phyloP scores from a whole-genome alignment of 2,329 filamentous ascomycete genomes.

The Arthrobotrys sinensis region DNA sequence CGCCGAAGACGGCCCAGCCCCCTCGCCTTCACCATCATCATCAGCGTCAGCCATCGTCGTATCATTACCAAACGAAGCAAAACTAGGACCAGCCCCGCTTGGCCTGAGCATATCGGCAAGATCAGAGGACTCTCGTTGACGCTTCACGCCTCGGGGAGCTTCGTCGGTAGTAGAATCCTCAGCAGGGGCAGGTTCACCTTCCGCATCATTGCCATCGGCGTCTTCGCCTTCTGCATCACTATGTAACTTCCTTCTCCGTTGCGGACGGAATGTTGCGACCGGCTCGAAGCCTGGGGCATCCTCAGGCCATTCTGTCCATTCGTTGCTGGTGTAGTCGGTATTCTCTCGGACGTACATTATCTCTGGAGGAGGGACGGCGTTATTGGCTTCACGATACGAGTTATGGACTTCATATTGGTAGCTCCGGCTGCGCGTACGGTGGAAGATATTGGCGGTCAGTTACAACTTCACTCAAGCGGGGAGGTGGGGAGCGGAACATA shows the following conservation, averaged over 20 bases:
- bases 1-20: conserved; percentile 12
- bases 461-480: background rate
- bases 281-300: conserved; percentile 37
- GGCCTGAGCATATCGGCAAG: conserved; percentile 21
- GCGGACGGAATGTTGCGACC: conserved; percentile 48
- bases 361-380: conserved; percentile 27
- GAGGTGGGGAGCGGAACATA: conserved; percentile 16
- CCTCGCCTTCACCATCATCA: conserved; percentile 2
- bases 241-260: background rate
- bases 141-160: conserved; percentile 42
- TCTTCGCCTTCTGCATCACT: conserved; percentile 21
- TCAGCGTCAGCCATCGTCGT: conserved; percentile 48
- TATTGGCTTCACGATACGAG: conserved; percentile 52
- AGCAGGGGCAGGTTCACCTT: conserved; percentile 35
- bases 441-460: conserved; percentile 19
- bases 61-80: conserved; percentile 35
- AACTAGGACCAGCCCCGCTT: background rate
- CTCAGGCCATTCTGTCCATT: conserved; percentile 56
- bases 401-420: conserved; percentile 57
- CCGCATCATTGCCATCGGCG: conserved; percentile 6
- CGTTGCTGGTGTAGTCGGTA: conserved; percentile 30
- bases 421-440: conserved; percentile 32
- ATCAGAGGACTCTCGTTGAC: conserved; percentile 44
- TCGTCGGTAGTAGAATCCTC: conserved; percentile 12
- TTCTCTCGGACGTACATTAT: conserved; percentile 57